Evolutionary conservation across 2,329 filamentous ascomycete genomes (phyloP), one percentile per base, ranked within the genome.

Genomic region (Colletotrichum caudatum): DNA sequence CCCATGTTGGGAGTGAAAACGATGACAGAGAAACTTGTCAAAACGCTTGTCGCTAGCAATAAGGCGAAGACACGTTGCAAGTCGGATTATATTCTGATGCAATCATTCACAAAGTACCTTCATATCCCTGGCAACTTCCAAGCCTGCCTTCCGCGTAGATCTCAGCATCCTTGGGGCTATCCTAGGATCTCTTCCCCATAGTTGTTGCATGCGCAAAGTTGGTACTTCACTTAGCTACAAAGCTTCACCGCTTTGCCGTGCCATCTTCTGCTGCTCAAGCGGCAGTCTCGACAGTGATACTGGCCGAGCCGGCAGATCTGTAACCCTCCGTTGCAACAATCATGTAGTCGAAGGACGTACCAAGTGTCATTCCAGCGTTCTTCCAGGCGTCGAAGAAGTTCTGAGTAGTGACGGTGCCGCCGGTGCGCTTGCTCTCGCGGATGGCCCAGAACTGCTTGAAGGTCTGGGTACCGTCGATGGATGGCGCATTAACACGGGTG

Each of bases 241-340:
- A 7, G 2, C 8, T 2, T 11, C 3, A 12, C 3, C 6, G 2
- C 20, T 37, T 26, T 12, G n/a, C 60, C 46, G 12, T 26, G 2
- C 37, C 33, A 9, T 2, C 16, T 1, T 65, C 8, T 26, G 33
- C 20, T 39, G 11, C n/a, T 73, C 46, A 71, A 29, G 71, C 63
- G 3, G 71, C 64, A 11, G 71, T 68, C 73, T 74, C 74, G 75
- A 87, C 84, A 62, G 81, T 87, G 71, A 88, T 87, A 59, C 75
- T 78, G 53, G 86, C 81, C 62, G 78, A 81, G 0, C 87, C 86
- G 71, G 80, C 82, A 79, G 85, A 87, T 72, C 81, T 78, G 78
- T 87, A 88, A 4, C 85, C 87, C 78, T 89, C 87, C 0, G 85
- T 86, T 18, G 87, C 87, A 26, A 88, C 78, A 72, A 89, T 87